These are phyloP conservation scores for Dorcoceras hygrometricum DNA, from an alignment of 257 asterid genomes.

Conservation along the genomic window DNA sequence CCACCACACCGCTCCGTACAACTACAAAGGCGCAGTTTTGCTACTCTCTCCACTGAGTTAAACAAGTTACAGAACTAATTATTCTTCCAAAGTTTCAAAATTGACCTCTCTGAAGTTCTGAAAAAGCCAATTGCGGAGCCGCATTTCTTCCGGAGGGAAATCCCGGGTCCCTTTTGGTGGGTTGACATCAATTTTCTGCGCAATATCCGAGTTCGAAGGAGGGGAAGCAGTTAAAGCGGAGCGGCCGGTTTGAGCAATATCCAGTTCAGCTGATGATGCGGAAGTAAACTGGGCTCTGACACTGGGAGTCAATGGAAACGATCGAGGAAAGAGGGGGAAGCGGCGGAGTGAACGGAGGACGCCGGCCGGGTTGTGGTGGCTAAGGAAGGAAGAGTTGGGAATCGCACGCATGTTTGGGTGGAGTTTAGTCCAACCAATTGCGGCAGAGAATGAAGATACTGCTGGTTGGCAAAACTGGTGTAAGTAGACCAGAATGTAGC, in stretches of 20 bases:
- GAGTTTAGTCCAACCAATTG: neutral
- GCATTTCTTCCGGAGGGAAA: conserved; percentile 96
- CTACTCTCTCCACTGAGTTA: neutral
- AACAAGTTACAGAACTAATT: neutral
- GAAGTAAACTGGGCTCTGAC: conserved; percentile 35
- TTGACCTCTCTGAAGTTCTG: conserved; percentile 76
- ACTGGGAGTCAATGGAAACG: conserved; percentile 17
- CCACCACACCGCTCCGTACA: neutral
- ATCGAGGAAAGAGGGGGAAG: conserved; percentile 26
- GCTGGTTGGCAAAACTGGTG: neutral
- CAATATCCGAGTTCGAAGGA: conserved; percentile 36
- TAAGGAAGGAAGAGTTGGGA: conserved; percentile 47
- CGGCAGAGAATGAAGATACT: neutral
- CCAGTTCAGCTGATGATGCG: conserved; percentile 35
- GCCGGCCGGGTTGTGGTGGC: conserved; percentile 43
- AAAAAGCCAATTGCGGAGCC: conserved; percentile 93
- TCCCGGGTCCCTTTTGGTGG: conserved; percentile 98
- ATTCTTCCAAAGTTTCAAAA: neutral
- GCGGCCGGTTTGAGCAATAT: conserved; percentile 53
- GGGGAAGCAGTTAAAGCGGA: conserved; percentile 63
- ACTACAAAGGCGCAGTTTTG: neutral
- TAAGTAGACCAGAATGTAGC: neutral
- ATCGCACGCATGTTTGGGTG: conserved; percentile 46
- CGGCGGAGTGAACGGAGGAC: conserved; percentile 26
- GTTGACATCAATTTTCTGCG: conserved; percentile 77